Conservation (phyloP, 768 basidiomycete genomes). For the Lactarius evosmus region DNA sequence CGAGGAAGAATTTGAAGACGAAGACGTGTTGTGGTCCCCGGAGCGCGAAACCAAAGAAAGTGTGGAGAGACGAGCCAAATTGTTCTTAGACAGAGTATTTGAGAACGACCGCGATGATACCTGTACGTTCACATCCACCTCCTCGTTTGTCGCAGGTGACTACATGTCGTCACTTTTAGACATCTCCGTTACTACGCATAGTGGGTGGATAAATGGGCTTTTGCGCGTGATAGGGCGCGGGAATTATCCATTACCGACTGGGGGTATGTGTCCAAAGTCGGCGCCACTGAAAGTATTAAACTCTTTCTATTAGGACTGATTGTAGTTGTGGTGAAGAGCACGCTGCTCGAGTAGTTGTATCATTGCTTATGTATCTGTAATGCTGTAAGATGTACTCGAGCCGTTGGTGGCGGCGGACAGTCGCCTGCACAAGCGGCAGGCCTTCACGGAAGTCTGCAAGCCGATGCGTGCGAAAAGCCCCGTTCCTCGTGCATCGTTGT, state of each 20-base stretch:
- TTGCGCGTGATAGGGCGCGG: conserved; percentile 23
- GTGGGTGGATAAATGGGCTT: conserved; percentile 20
- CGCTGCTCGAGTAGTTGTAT: background rate
- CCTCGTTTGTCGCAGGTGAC: background rate
- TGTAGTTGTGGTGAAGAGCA: conserved; percentile 23
- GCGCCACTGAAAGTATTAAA: background rate
- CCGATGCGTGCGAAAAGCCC: no score
- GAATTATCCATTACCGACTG: conserved; percentile 21
- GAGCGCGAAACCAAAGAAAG: conserved; percentile 15
- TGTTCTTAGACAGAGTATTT: conserved; percentile 24
- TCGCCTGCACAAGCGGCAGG: no score
- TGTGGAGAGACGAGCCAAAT: conserved; percentile 21
- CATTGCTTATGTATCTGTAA: background rate
- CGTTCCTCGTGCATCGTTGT: no score
- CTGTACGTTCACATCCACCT: conserved; percentile 13
- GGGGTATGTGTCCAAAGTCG: conserved; percentile 15
- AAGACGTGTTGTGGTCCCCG: conserved; percentile 21
- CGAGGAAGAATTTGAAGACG: conserved; percentile 27
- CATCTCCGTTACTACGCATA: conserved; percentile 26
- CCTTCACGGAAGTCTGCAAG: no score
- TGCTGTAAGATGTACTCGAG: no score
- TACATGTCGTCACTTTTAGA: conserved; percentile 8
- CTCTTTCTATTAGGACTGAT: conserved; percentile 17
- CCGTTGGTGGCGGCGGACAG: no score
- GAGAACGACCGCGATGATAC: conserved; percentile 16